Base-by-base conservation (phyloP, 768 basidiomycete genomes). In the Asterophora lycoperdoides region DNA sequence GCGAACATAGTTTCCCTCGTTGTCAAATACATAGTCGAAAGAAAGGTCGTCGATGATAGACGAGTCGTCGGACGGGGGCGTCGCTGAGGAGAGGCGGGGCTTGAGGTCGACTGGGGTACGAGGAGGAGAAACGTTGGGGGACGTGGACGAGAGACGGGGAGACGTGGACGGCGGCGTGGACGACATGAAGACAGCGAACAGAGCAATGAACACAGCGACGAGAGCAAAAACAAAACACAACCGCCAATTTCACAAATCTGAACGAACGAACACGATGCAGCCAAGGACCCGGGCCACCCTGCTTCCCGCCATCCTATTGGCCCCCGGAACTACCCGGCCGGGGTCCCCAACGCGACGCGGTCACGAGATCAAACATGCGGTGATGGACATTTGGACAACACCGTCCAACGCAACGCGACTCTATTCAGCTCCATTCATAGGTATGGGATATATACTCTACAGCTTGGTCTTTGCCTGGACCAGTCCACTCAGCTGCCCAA, bases 21-120 rank as follows among this genome's bases (percentile, higher is more conserved):
- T 67, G 66, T 81, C 79, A 37, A 68, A 70, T 54, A 78, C 71
- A 51, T 83, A 86, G 56, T 81, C 80, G 63, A 86, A 84, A 6
- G 81, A 83, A 44, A 84, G 75, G 57, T 84, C 83, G 44, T 78
- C 75, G 52, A 80, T 78, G 46, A 79, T 67, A 10, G 78, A 78
- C 1, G 79, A 80, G 53, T 81, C 81, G 60, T 83, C 80, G 18
- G 81, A 82, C 46, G 66, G 62, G 2, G 73, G 66, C 2, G 67
- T 62, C n/a, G 63, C 62, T 2, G 57, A 50, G 51, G 51, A 68
- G 53, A 41, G 67, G 56, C 46, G 64, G 56, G 44, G 64, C 57
- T 64, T 56, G 51, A 48, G 23, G 44, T 71, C 63, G 41, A 61
- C 53, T n/a, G 74, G 73, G 2, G 75, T 75, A 44, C 65, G 58